Evolutionary conservation across 331 rosid species (phyloP).

Genomic region (Prunus yedoensis): DNA sequence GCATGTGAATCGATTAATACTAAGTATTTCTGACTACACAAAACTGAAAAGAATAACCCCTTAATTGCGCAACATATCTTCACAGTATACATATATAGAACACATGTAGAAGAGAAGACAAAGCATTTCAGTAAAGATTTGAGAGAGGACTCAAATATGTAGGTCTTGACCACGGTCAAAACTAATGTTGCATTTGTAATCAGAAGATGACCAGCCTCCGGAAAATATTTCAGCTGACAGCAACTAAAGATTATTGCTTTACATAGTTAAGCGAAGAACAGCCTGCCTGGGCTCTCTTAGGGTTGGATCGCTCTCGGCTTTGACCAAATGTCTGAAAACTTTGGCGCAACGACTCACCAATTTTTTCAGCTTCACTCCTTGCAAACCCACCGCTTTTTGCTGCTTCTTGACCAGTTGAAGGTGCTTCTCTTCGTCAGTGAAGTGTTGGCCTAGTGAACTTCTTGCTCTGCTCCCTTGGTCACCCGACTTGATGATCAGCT

Average conservation of each 20-base stretch:
- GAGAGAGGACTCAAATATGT: too few species aligned
- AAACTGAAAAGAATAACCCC: too few species aligned
- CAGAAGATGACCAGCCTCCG: not conserved
- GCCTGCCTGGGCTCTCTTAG: constrained; percentile 45
- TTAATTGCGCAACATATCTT: not conserved
- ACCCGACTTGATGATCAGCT: not conserved
- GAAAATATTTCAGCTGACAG: not conserved
- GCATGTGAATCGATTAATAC: too few species aligned
- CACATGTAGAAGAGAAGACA: not conserved
- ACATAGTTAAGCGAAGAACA: constrained; percentile 37
- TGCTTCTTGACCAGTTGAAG: constrained; percentile 59
- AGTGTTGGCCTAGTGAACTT: constrained; percentile 64
- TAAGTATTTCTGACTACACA: too few species aligned
- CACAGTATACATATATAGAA: not conserved
- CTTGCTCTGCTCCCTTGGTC: constrained; percentile 31
- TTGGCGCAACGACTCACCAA: constrained; percentile 74
- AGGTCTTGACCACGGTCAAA: too few species aligned
- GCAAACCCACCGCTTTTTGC: constrained; percentile 38
- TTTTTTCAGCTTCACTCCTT: constrained; percentile 67
- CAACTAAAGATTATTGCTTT: not conserved
- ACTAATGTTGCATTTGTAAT: too few species aligned
- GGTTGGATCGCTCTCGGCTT: constrained; percentile 49
- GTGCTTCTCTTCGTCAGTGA: constrained; percentile 61
- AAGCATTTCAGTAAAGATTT: not conserved
- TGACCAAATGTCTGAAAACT: constrained; percentile 61